A percentile compares a stretch with the other conserved stretches of the same genome.
These are phyloP conservation scores for Entomophthora muscae DNA, from an alignment of 371 early-diverging fungal species.

Conservation along the genomic window DNA sequence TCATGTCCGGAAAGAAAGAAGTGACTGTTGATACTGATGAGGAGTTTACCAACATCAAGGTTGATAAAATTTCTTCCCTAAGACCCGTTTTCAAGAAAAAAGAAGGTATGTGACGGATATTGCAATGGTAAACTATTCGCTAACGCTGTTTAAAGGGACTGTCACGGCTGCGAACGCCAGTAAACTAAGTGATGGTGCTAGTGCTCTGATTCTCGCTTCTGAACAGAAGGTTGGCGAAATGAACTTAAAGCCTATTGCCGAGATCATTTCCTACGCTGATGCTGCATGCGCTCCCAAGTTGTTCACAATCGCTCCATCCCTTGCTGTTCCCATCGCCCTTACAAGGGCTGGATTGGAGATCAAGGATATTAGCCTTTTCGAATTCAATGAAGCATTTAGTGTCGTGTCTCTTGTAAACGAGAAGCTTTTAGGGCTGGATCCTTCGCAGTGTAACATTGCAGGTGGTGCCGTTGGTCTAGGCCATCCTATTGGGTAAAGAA, in stretches of 20 bases:
- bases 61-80: conserved; percentile 10
- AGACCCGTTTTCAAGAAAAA: conserved; percentile 12
- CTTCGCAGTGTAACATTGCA: conserved; percentile 56
- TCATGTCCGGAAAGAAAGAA: conserved; percentile 71
- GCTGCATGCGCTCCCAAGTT: conserved; percentile 62
- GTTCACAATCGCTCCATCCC: conserved; percentile 84
- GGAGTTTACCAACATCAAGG: conserved; percentile 35
- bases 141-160: conserved; percentile 44
- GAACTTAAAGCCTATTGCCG: conserved; percentile 54
- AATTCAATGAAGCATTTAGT: conserved; percentile 92
- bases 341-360: conserved; percentile 48
- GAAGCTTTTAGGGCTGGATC: conserved; percentile 49
- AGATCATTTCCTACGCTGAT: conserved; percentile 47
- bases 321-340: conserved; percentile 80
- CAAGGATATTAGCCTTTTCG: conserved; percentile 61
- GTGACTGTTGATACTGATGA: conserved; percentile 63
- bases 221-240: conserved; percentile 53
- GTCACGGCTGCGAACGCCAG: conserved; percentile 95
- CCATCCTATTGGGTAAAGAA: conserved; percentile 68
- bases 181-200: conserved; percentile 86
- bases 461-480: conserved; percentile 90
- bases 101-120: conserved; percentile 12
- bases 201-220: conserved; percentile 76
- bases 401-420: conserved; percentile 78
- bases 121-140: too few relatives aligned